Percentiles rank a stretch among this genome's conserved stretches.
phyloP scores from a whole-genome alignment of 345 rosid species.

The Lumnitzera littorea region DNA sequence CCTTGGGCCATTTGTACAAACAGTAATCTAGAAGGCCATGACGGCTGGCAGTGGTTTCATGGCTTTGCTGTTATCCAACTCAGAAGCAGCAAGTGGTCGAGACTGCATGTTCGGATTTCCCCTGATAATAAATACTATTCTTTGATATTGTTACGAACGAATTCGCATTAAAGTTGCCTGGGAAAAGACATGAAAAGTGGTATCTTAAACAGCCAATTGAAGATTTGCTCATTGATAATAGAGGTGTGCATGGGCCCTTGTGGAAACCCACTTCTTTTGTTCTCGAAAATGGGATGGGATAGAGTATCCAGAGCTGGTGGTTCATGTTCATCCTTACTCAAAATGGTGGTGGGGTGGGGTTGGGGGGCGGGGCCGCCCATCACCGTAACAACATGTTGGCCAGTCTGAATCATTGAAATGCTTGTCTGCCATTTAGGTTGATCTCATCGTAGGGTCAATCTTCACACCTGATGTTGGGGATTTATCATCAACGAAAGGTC shows the following conservation, averaged over 20 bases:
- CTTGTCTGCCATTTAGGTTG: constrained; percentile 41
- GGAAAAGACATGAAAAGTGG: constrained; percentile 21
- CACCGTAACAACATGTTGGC: constrained; percentile 20
- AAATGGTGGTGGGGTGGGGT: constrained; percentile 33
- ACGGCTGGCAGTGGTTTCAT: constrained; percentile 9
- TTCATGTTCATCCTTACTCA: constrained; percentile 16
- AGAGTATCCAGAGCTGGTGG: constrained; percentile 31
- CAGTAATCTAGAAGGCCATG: constrained; percentile 1
- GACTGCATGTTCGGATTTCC: constrained; percentile 18
- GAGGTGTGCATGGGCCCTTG: constrained; percentile 6
- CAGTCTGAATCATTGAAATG: constrained; percentile 30
- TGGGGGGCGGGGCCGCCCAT: too few species aligned
- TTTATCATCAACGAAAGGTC: too few species aligned
- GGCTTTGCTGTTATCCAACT: constrained; percentile 15
- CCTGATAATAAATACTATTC: constrained; percentile 9
- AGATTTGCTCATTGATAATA: too few species aligned
- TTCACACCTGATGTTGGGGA: constrained; percentile 13
- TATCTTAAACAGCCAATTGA: constrained; percentile 10
- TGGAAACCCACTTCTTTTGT: constrained; percentile 11
- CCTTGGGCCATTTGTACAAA: not conserved
- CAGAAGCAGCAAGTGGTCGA: constrained; percentile 19
- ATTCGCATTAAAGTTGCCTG: constrained; percentile 6
- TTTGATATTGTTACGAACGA: constrained; percentile 1
- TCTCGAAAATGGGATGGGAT: constrained; percentile 12
- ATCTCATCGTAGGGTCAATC: constrained; percentile 30